Evolutionary conservation across 1,139 yeast genomes (phyloP).

Genomic region (Suhomyces anneliseae): DNA sequence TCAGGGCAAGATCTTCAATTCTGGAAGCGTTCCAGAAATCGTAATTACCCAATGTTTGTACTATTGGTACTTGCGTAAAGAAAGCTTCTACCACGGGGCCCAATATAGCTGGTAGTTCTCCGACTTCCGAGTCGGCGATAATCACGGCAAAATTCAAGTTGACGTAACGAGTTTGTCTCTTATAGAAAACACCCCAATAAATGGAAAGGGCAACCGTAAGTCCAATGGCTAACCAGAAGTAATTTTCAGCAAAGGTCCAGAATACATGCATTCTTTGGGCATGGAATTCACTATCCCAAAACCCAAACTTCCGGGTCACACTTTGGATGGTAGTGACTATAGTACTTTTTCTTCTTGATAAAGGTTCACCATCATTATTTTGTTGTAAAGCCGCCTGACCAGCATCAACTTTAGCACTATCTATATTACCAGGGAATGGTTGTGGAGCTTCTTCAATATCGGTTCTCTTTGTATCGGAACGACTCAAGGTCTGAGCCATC

Average conservation of each 20-base stretch:
- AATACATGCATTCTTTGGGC: slow-evolving; percentile 21
- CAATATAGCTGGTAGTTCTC: slow-evolving; percentile 25
- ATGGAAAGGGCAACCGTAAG: slow-evolving; percentile 27
- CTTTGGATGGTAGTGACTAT: slow-evolving; percentile 21
- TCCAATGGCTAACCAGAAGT: slow-evolving; percentile 24
- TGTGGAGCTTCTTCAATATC: slow-evolving; percentile 14
- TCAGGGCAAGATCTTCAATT: slow-evolving; percentile 19
- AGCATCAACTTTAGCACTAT: neutral
- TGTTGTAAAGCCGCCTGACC: neutral
- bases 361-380: neutral
- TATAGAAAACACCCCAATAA: slow-evolving; percentile 35
- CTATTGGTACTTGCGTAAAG: slow-evolving; percentile 23
- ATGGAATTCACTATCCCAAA: slow-evolving; percentile 32
- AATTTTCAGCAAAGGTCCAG: slow-evolving; percentile 23
- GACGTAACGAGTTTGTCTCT: slow-evolving; percentile 20
- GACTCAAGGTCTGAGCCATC: slow-evolving; percentile 1
- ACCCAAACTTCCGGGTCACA: slow-evolving; percentile 21
- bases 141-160: slow-evolving; percentile 27
- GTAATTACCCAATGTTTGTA: slow-evolving; percentile 25
- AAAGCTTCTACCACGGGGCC: slow-evolving; percentile 25
- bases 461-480: neutral
- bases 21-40: slow-evolving; percentile 23
- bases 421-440: neutral
- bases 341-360: slow-evolving; percentile 19
- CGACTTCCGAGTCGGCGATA: slow-evolving; percentile 25